Percentiles rank a stretch among this genome's conserved stretches.
These are phyloP conservation scores for Gossypium sturtianum DNA, from an alignment of 345 rosid species.

Conservation along the genomic window DNA sequence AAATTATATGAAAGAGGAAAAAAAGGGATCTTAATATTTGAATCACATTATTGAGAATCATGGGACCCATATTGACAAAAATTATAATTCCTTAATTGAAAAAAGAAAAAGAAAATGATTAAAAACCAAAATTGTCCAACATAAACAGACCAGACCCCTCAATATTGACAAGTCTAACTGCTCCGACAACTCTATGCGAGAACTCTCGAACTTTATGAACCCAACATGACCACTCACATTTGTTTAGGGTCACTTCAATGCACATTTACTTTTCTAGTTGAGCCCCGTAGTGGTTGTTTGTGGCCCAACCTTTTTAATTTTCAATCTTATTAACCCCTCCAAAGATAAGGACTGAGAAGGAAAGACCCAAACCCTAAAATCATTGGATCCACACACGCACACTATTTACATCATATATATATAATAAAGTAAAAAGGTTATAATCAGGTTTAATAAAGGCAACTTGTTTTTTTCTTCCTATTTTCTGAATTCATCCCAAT, in stretches of 20 bases:
- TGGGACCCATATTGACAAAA: too few species aligned
- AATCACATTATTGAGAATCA: too few species aligned
- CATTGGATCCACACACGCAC: slow-evolving; percentile 45
- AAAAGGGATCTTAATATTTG: too few species aligned
- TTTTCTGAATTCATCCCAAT: slow-evolving; percentile 22
- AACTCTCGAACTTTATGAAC: slow-evolving; percentile 21
- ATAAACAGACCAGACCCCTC: not conserved
- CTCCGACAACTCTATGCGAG: slow-evolving; percentile 25
- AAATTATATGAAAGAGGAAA: too few species aligned
- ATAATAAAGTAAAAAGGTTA: slow-evolving; percentile 24
- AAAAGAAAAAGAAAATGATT: too few species aligned
- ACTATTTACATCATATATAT: too few species aligned
- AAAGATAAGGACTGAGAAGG: not conserved
- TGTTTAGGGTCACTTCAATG: slow-evolving; percentile 28
- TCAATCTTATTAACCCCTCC: not conserved
- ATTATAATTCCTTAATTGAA: too few species aligned
- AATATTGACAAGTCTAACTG: not conserved
- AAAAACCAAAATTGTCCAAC: not conserved
- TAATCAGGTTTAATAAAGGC: slow-evolving; percentile 20
- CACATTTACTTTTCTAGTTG: slow-evolving; percentile 22
- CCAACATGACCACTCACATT: slow-evolving; percentile 23
- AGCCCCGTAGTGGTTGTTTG: slow-evolving; percentile 23
- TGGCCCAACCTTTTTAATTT: slow-evolving; percentile 23
- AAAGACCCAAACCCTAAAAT: slow-evolving; percentile 9
- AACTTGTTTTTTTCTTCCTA: not conserved